Evolutionary conservation across 352 stramenopile species (phyloP), one percentile per base, ranked within the genome.

Genomic region (Pseudoperonospora humuli): DNA sequence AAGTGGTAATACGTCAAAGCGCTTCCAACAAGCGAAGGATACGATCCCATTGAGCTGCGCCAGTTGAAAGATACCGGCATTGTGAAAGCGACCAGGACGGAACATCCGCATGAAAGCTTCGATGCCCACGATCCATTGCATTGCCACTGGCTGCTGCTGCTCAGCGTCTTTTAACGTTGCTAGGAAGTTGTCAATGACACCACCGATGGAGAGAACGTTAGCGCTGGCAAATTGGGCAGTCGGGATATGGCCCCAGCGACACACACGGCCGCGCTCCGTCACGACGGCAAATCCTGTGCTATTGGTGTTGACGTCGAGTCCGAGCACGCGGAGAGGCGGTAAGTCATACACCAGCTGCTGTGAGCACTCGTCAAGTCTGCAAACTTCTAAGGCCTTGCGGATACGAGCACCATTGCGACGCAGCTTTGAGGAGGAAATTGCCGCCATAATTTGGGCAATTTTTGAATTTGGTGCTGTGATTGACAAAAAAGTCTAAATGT

Each of bases 81-180:
- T 89, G 64, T 93, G 74, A 57, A 85, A 86, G 24, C 59, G 50
- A 0, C 81, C 81, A 13, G 74, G 70, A 43, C 68, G 64, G 57
- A 85, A 93, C 69, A 84, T 85, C 38, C 78, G 71, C 68, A 93
- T 76, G 45, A 91, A 93, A 27, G 84, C 81, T 61, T 93, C 81
- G 39, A 93, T 84, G 39, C 81, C 81, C 27, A 93, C 76, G 38
- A 61, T 39, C 81, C 81, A 93, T 31, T 67, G 36, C 10, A 45
- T 35, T 8, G 24, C 47, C 9, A 23, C 11, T 9, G 45, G 15
- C 8, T 50, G 32, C 20, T 43, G 24, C 13, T 64, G 38, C 29
- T 66, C 43, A 15, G 50, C 50, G 1, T 32, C 23, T 9, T 68
- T 56, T 7, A 85, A 62, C 14, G 34, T 48, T 0, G n/a, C 41